Conservation (phyloP, 2,329 filamentous ascomycete species). For the Cladosporium austrohemisphaericum region DNA sequence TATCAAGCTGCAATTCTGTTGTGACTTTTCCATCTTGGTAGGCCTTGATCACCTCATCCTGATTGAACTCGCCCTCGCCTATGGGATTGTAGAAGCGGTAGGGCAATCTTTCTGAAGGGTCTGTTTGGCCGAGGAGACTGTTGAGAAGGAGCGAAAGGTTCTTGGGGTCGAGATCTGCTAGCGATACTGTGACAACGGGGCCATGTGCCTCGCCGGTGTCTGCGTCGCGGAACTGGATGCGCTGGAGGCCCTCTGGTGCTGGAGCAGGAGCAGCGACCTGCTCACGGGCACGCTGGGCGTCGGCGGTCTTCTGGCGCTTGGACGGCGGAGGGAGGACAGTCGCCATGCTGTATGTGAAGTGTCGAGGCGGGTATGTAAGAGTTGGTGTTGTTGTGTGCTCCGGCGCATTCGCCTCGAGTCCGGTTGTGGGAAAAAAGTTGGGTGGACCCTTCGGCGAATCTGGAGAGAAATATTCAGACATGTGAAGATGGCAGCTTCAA, state of each 20-base stretch:
- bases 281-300: conserved; percentile 64
- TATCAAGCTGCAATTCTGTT: conserved; percentile 59
- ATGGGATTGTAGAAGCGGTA: conserved; percentile 59
- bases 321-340: conserved; percentile 79
- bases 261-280: conserved; percentile 69
- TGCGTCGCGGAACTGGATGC: conserved; percentile 82
- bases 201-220: conserved; percentile 65
- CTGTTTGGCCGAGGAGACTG: conserved; percentile 65
- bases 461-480: no score
- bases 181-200: conserved; percentile 69
- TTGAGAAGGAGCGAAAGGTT: conserved; percentile 87
- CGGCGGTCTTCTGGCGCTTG: conserved; percentile 79
- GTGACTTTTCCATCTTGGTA: conserved; percentile 46
- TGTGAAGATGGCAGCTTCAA: no score
- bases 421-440: no score
- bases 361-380: neutral
- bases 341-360: conserved; percentile 56
- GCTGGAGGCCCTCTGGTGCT: conserved; percentile 63
- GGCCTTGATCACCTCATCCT: conserved; percentile 37
- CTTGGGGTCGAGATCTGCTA: conserved; percentile 81
- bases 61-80: conserved; percentile 41
- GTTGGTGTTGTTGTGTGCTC: neutral
- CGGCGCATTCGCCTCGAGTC: no score
- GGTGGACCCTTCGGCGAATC: no score
- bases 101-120: conserved; percentile 59